Evolutionary conservation across 768 basidiomycete genomes (phyloP).

Genomic region (Pisolithus albus): DNA sequence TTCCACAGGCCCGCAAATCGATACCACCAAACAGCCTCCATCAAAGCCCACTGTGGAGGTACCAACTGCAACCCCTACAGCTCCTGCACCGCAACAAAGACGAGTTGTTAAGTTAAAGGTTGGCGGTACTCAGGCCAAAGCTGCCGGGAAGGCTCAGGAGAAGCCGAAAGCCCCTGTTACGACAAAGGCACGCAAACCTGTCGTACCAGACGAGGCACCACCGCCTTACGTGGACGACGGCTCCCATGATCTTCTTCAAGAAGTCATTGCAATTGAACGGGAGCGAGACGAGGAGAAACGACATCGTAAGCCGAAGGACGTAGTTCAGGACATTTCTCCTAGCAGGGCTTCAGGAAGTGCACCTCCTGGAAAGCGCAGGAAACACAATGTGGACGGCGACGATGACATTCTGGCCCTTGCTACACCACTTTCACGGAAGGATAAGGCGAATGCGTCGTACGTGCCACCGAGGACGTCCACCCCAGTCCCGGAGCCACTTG

Average conservation of each 20-base stretch:
- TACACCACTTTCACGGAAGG: constrained; percentile 52
- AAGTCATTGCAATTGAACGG: constrained; percentile 74
- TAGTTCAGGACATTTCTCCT: constrained; percentile 31
- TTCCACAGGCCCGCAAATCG: constrained; percentile 19
- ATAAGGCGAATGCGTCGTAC: constrained; percentile 24
- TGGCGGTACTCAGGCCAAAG: constrained; percentile 32
- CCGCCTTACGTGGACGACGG: constrained; percentile 73
- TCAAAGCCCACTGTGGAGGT: constrained; percentile 9
- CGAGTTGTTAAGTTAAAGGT: constrained; percentile 69
- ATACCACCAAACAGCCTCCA: constrained; percentile 18
- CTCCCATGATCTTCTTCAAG: constrained; percentile 74
- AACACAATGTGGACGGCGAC: constrained; percentile 40
- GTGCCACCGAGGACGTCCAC: constrained; percentile 35
- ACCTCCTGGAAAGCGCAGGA: constrained; percentile 54
- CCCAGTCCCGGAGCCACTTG: constrained; percentile 32
- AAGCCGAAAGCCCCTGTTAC: constrained; percentile 33
- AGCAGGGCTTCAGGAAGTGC: constrained; percentile 32
- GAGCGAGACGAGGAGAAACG: constrained; percentile 53
- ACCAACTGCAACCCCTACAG: constrained; percentile 7
- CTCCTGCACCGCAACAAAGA: constrained; percentile 34
- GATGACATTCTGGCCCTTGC: constrained; percentile 61
- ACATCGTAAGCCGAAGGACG: constrained; percentile 36
- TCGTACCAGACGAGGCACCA: constrained; percentile 42
- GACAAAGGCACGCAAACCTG: constrained; percentile 37
- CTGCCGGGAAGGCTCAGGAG: constrained; percentile 21